Evolutionary conservation across 108 stramenopile species (phyloP), one percentile per base, ranked within the genome.

Genomic region (Cyclotella kingstonii): DNA sequence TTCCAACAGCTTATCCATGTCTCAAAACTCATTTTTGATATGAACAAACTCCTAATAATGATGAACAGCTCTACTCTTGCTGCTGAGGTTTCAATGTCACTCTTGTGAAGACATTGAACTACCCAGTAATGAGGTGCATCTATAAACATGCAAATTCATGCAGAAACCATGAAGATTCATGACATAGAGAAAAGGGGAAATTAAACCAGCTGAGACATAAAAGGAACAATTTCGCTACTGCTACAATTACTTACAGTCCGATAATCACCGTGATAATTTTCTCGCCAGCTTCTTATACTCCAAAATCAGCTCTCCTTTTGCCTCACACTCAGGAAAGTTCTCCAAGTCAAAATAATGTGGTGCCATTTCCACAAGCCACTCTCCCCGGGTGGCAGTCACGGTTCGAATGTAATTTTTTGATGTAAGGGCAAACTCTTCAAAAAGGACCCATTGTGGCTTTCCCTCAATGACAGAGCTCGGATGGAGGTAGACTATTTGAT

Each of bases 301-400:
- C 36, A 80, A 61, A 58, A 90, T 84, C 31, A 95, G 66, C 40
- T 91, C 94, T 34, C 52, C 84, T 50, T 95, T 95, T 18, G 94
- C 89, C 70, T 95, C 89, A 63, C 94, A 91, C 58, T 95, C 89
- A 5, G 97, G 98, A 74, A 98, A 97, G 48, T 97, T 95, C 29
- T 88, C 90, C n/a, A 98, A 70, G 46, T 99, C 97, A 63, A 87
- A 99, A 78, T 99, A 99, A 78, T 98, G 97, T 0, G 98, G 98
- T 21, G 98, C 95, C 60, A 95, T 65, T 46, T 96, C 93, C 31
- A 98, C 89, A 22, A 99, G 77, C 98, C 98, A 99, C 23, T 98
- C 97, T 5, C 86, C 86, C 61, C 87, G 66, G 4, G 96, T 94
- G 5, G 89, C 81, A 1, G 94, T 98, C 23, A 96, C 93, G 4